These are phyloP conservation scores for Penicillium angulare DNA, from an alignment of 495 filamentous ascomycete species.

Conservation along the genomic window DNA sequence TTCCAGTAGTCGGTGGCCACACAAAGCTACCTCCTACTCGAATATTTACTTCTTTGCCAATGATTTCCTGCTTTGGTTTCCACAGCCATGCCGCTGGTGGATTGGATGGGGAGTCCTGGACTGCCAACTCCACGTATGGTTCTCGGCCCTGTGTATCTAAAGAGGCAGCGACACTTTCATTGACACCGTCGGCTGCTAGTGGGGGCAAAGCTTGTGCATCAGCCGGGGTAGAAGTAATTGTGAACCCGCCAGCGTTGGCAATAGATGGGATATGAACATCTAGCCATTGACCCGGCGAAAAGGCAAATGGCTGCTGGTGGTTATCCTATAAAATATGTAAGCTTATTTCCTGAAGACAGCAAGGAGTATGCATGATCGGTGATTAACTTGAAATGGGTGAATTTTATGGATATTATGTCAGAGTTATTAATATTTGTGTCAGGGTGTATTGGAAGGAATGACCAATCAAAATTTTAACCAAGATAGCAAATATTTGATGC, in stretches of 20 bases:
- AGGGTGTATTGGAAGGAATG: no score
- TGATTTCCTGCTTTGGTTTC: constrained; percentile 51
- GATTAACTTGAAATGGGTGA: not conserved
- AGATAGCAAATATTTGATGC: not conserved
- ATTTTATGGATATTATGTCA: no score
- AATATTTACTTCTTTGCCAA: constrained; percentile 57
- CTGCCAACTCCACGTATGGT: constrained; percentile 68
- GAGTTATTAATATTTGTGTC: not conserved
- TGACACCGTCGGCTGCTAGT: constrained; percentile 20
- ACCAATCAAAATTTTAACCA: no score
- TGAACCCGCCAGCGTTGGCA: constrained; percentile 76
- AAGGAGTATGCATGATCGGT: constrained; percentile 1
- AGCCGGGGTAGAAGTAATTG: constrained; percentile 74
- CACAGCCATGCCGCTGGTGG: constrained; percentile 77
- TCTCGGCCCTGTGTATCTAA: constrained; percentile 25
- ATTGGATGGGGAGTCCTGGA: constrained; percentile 64
- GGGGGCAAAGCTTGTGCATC: constrained; percentile 34
- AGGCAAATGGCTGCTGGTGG: constrained; percentile 39
- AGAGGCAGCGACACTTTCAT: constrained; percentile 19
- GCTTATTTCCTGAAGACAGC: not conserved
- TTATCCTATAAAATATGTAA: constrained; percentile 14
- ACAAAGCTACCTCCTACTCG: constrained; percentile 79
- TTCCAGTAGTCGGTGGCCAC: constrained; percentile 62
- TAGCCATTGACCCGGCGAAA: constrained; percentile 88
- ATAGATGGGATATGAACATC: constrained; percentile 72